These are phyloP conservation scores for Saturnispora gosingensis DNA, from an alignment of 805 yeast species.

Conservation along the genomic window DNA sequence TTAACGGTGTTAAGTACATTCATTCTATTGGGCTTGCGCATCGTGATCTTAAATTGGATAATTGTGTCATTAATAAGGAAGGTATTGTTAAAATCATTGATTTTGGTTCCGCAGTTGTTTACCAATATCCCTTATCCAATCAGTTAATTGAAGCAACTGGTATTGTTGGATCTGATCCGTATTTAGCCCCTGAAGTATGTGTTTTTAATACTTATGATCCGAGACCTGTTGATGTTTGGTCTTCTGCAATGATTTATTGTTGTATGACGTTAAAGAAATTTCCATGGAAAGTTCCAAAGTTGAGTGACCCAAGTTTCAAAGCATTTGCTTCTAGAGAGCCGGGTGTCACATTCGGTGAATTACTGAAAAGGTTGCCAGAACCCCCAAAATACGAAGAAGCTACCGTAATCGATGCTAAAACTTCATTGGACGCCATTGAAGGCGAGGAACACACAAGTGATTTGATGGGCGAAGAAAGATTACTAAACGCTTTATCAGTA, in stretches of 20 bases:
- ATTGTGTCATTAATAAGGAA: constrained; percentile 73
- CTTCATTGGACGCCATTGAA: constrained; percentile 3
- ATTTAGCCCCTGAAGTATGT: constrained; percentile 86
- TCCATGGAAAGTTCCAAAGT: constrained; percentile 90
- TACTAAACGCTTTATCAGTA: constrained; percentile 60
- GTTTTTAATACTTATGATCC: constrained; percentile 80
- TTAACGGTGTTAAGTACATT: constrained; percentile 71
- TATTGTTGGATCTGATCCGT: constrained; percentile 83
- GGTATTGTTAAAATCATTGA: constrained; percentile 89
- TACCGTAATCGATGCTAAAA: constrained; percentile 12
- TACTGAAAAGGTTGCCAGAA: constrained; percentile 46
- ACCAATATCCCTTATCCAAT: constrained; percentile 74
- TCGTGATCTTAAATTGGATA: constrained; percentile 84
- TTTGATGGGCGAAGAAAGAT: constrained; percentile 61
- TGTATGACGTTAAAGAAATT: constrained; percentile 88
- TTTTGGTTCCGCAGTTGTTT: constrained; percentile 89
- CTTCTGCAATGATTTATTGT: constrained; percentile 81
- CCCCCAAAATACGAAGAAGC: constrained; percentile 29
- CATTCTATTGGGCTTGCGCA: constrained; percentile 85
- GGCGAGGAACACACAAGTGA: constrained; percentile 45
- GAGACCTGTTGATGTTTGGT: constrained; percentile 91
- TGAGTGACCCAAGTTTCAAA: constrained; percentile 74
- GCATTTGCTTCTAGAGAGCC: constrained; percentile 68
- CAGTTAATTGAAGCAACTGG: constrained; percentile 70
- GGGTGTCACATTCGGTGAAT: constrained; percentile 55